Conservation (phyloP, 1,284 basidiomycete species). For the Malassezia vespertilionis region DNA sequence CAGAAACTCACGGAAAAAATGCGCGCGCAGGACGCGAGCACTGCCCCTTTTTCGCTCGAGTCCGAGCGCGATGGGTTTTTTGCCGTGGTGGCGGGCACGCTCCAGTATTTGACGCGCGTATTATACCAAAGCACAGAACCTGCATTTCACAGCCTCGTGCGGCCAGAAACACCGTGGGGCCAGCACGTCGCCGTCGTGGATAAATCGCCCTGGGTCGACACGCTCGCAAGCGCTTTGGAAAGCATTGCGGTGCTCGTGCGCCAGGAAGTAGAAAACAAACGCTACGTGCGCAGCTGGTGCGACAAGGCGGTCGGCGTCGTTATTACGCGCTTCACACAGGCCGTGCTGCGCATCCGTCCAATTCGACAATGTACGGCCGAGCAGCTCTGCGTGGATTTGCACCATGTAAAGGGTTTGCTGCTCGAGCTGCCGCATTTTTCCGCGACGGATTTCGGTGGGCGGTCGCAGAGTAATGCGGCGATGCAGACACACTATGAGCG, state of each 20-base stretch:
- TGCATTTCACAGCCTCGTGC: slow-evolving; percentile 37
- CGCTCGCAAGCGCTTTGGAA: slow-evolving; percentile 35
- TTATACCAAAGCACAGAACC: slow-evolving; percentile 31
- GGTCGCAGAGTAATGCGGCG: slow-evolving; percentile 19
- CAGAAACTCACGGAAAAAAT: slow-evolving; percentile 78
- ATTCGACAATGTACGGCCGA: slow-evolving; percentile 23
- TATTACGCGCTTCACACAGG: slow-evolving; percentile 24
- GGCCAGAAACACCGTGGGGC: slow-evolving; percentile 31
- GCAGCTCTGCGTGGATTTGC: slow-evolving; percentile 31
- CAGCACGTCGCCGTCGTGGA: slow-evolving; percentile 19
- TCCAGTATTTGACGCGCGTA: slow-evolving; percentile 29
- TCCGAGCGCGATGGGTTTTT: slow-evolving; percentile 71
- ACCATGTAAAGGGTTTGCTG: slow-evolving; percentile 25
- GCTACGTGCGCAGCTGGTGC: slow-evolving; percentile 41
- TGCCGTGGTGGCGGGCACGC: slow-evolving; percentile 27
- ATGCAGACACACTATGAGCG: slow-evolving; percentile 27
- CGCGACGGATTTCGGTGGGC: slow-evolving; percentile 11
- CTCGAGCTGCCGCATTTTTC: slow-evolving; percentile 33
- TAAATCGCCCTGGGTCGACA: slow-evolving; percentile 33
- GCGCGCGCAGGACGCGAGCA: slow-evolving; percentile 60
- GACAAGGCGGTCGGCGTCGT: slow-evolving; percentile 35
- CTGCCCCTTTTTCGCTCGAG: slow-evolving; percentile 60
- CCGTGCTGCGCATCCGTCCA: slow-evolving; percentile 33
- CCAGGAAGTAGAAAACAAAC: slow-evolving; percentile 43
- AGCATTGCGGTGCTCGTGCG: slow-evolving; percentile 38